Evolutionary conservation across 2,329 filamentous ascomycete genomes (phyloP).

Genomic region (Ceratocystis colombiana): DNA sequence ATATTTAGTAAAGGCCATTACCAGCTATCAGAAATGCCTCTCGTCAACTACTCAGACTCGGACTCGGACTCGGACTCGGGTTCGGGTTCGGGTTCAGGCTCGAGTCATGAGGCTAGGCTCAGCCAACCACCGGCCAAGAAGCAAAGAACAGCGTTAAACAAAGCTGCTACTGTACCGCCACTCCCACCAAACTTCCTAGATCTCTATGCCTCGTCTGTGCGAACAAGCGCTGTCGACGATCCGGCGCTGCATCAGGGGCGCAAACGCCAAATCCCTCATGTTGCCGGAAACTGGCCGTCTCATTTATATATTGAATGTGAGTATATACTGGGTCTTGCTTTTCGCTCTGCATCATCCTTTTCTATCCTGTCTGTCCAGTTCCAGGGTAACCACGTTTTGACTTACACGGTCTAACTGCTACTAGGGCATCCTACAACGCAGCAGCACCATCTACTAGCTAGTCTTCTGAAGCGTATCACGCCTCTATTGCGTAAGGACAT

Average conservation of each 20-base stretch:
- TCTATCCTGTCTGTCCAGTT: not conserved
- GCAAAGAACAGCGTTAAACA: slow-evolving; percentile 14
- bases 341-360: slow-evolving; percentile 4
- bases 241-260: slow-evolving; percentile 77
- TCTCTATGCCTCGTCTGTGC: slow-evolving; percentile 73
- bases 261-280: slow-evolving; percentile 69
- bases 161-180: slow-evolving; percentile 42
- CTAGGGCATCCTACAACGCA: slow-evolving; percentile 45
- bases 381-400: slow-evolving; percentile 15
- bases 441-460: slow-evolving; percentile 41
- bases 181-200: slow-evolving; percentile 75
- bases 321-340: slow-evolving; percentile 30
- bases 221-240: slow-evolving; percentile 69
- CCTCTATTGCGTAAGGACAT: slow-evolving; percentile 30
- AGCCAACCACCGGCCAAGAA: slow-evolving; percentile 19
- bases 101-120: slow-evolving; percentile 14
- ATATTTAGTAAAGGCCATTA: not conserved
- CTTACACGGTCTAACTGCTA: slow-evolving; percentile 12
- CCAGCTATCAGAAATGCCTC: slow-evolving; percentile 36
- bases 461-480: slow-evolving; percentile 36
- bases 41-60: slow-evolving; percentile 50
- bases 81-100: not conserved
- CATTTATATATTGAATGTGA: slow-evolving; percentile 90
- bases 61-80: not conserved
- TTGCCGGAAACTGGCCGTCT: slow-evolving; percentile 83